Conservation (phyloP, 345 rosid species). For the Punica granatum region DNA sequence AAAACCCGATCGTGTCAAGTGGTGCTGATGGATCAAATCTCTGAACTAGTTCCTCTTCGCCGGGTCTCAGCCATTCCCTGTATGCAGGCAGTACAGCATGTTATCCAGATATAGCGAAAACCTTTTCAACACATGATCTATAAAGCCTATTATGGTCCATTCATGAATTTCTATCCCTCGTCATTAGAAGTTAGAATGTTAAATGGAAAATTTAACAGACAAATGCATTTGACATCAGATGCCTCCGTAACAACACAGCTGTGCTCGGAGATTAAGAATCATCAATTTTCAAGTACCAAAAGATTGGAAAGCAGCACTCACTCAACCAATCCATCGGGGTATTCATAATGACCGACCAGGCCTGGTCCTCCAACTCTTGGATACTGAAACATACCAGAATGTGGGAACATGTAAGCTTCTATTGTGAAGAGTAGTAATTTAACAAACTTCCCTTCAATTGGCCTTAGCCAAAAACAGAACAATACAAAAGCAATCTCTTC, state of each 20-base stretch:
- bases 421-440: background rate
- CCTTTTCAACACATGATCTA: no score
- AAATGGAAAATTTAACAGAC: no score
- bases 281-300: background rate
- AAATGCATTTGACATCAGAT: background rate
- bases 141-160: no score
- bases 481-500: background rate
- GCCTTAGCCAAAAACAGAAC: background rate
- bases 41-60: slow-evolving; percentile 86
- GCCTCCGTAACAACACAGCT: background rate
- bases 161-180: background rate
- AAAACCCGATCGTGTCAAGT: slow-evolving; percentile 90
- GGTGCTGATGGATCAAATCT: slow-evolving; percentile 86
- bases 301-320: slow-evolving; percentile 30
- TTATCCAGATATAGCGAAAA: background rate
- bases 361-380: slow-evolving; percentile 95
- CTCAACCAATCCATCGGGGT: slow-evolving; percentile 76
- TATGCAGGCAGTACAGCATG: background rate
- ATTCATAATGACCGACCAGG: slow-evolving; percentile 63
- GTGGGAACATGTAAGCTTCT: background rate
- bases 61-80: slow-evolving; percentile 95
- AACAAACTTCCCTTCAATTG: background rate
- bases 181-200: background rate
- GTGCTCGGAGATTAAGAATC: background rate
- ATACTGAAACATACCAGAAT: slow-evolving; percentile 35